Conservation (phyloP, 495 filamentous ascomycete species). For the Haplographium delicatum region DNA sequence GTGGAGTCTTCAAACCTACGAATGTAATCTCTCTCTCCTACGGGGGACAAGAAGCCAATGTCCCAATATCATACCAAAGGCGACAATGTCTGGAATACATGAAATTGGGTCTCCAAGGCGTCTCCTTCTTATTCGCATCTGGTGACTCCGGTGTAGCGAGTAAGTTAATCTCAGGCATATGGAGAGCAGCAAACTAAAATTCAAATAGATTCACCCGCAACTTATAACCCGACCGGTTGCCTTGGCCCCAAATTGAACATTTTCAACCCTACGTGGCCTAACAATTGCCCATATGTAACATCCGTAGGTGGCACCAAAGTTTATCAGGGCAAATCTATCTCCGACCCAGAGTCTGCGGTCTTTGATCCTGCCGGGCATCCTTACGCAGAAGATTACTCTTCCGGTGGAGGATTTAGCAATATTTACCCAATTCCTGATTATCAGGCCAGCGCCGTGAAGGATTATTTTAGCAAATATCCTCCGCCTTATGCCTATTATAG, state of each 20-base stretch:
- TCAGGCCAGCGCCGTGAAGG: conserved; percentile 45
- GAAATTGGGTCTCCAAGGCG: conserved; percentile 36
- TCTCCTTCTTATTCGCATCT: conserved; percentile 30
- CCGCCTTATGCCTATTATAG: conserved; percentile 32
- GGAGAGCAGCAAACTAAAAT: too few species aligned
- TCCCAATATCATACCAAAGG: conserved; percentile 45
- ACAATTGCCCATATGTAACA: conserved; percentile 37
- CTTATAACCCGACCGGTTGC: conserved; percentile 20
- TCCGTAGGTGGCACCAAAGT: conserved; percentile 34
- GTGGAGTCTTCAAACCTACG: conserved; percentile 50
- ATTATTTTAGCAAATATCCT: conserved; percentile 44
- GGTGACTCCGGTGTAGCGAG: conserved; percentile 31
- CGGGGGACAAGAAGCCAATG: conserved; percentile 43
- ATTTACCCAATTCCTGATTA: conserved; percentile 55
- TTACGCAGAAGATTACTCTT: conserved; percentile 25
- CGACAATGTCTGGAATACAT: conserved; percentile 43
- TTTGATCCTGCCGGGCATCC: conserved; percentile 13
- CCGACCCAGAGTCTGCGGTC: conserved; percentile 29
- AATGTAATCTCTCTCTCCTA: conserved; percentile 58
- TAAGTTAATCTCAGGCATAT: too few species aligned
- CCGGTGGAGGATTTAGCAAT: conserved; percentile 65
- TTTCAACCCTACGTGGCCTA: conserved; percentile 1
- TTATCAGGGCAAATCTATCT: conserved; percentile 18
- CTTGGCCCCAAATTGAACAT: conserved; percentile 5
- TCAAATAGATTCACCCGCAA: too few species aligned